A percentile compares a stretch with the other conserved stretches of the same genome.
phyloP scores from a whole-genome alignment of 2,329 filamentous ascomycete species.

The Colletotrichum sp. region DNA sequence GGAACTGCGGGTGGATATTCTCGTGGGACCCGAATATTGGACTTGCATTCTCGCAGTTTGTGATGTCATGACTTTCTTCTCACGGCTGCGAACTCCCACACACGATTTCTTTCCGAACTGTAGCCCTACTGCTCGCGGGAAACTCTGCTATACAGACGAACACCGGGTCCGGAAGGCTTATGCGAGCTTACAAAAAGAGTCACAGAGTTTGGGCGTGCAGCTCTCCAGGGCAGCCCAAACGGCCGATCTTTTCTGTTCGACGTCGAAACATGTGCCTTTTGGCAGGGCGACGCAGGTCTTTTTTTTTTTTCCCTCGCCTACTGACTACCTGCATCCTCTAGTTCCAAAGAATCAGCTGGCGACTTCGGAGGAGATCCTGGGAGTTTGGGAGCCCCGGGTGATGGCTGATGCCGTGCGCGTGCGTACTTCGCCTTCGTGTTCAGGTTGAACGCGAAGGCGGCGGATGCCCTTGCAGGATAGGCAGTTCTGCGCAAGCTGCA shows the following conservation, averaged over 20 bases:
- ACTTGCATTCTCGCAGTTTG: neutral
- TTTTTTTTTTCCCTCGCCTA: neutral
- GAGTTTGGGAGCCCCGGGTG: neutral
- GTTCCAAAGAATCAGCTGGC: neutral
- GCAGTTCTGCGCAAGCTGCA: neutral
- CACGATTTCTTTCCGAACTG: neutral
- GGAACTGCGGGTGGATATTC: neutral
- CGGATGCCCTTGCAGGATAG: neutral
- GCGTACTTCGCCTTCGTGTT: neutral
- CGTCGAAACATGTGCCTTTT: neutral
- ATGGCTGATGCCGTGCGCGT: neutral
- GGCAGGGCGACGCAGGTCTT: neutral
- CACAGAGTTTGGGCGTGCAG: conserved; percentile 3
- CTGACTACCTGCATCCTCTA: neutral
- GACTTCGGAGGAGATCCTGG: neutral
- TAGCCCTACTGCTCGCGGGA: neutral
- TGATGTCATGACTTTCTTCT: neutral
- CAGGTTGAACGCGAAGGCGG: neutral
- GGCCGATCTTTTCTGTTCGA: neutral
- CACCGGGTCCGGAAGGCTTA: conserved; percentile 1
- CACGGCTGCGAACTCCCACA: neutral
- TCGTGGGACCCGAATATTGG: neutral
- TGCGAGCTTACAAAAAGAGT: neutral
- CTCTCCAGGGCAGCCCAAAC: neutral
- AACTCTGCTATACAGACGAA: conserved; percentile 10